A percentile compares a stretch with the other conserved stretches of the same genome.
phyloP scores from a whole-genome alignment of 2,329 filamentous ascomycete genomes.

The Tolypocladium capitatum region DNA sequence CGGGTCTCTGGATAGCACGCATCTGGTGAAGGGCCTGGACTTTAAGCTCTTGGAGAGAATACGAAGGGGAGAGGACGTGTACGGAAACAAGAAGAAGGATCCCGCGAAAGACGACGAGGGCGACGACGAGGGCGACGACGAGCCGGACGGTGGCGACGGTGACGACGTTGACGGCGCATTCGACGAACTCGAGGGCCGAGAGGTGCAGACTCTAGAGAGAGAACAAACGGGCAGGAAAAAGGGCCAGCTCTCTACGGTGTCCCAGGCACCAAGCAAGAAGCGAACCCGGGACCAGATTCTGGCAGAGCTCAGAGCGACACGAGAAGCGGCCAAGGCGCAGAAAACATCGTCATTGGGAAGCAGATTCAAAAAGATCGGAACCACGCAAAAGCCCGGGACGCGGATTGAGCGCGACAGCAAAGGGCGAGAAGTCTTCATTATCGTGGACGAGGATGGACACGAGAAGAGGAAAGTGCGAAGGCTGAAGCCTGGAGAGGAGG shows the following conservation, averaged over 20 bases:
- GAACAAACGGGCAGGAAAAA: slow-evolving; percentile 43
- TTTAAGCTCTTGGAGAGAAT: slow-evolving; percentile 63
- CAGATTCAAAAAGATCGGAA: slow-evolving; percentile 53
- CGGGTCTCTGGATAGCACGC: slow-evolving; percentile 66
- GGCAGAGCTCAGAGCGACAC: slow-evolving; percentile 51
- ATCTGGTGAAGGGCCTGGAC: slow-evolving; percentile 86
- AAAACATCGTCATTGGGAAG: slow-evolving; percentile 39
- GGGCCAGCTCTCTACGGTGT: slow-evolving; percentile 42
- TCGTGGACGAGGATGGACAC: slow-evolving; percentile 51
- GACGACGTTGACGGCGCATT: slow-evolving; percentile 51
- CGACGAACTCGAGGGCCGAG: slow-evolving; percentile 40
- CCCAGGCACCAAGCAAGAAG: slow-evolving; percentile 43
- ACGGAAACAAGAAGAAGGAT: slow-evolving; percentile 22
- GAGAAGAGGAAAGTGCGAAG: slow-evolving; percentile 53
- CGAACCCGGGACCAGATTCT: slow-evolving; percentile 53
- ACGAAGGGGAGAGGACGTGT: slow-evolving; percentile 55
- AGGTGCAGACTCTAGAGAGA: slow-evolving; percentile 39
- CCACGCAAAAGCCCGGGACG: slow-evolving; percentile 36
- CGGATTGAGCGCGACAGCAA: slow-evolving; percentile 48
- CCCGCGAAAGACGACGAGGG: slow-evolving; percentile 12
- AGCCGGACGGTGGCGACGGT: slow-evolving; percentile 1
- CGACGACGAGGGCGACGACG: background rate
- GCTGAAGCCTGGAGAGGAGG: slow-evolving; percentile 25
- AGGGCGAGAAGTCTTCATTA: slow-evolving; percentile 51
- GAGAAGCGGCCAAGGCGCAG: slow-evolving; percentile 44